Conservation (phyloP, 2,329 filamentous ascomycete species). For the Biscogniauxia mediterranea region DNA sequence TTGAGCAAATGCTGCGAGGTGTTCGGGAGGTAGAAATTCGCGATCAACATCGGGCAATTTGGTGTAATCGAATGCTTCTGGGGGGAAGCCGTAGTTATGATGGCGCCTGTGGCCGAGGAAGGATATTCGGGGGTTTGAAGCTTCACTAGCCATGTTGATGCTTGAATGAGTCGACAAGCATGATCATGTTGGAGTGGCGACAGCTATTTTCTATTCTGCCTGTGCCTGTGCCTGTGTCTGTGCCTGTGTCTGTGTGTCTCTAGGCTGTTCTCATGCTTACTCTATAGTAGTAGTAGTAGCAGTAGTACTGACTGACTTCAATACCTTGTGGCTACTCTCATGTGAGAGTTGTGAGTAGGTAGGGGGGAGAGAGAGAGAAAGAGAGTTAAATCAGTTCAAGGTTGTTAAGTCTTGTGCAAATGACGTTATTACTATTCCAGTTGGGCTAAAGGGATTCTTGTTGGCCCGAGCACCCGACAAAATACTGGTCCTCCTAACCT, state of each 20-base stretch:
- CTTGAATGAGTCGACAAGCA: slow-evolving; percentile 12
- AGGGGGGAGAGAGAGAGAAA: not conserved
- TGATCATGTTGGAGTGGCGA: slow-evolving; percentile 7
- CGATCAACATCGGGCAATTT: slow-evolving; percentile 75
- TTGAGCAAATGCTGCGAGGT: slow-evolving; percentile 75
- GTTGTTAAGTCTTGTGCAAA: not conserved
- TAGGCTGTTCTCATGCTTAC: not conserved
- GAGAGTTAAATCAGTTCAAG: not conserved
- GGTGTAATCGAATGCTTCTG: slow-evolving; percentile 65
- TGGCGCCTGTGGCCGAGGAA: slow-evolving; percentile 25
- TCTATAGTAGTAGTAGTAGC: too few relatives aligned
- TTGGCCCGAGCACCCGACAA: not conserved
- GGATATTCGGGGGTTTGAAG: slow-evolving; percentile 14
- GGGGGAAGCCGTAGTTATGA: slow-evolving; percentile 55
- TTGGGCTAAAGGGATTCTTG: not conserved
- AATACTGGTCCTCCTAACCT: too few relatives aligned
- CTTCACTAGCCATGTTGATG: not conserved
- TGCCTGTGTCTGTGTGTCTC: not conserved
- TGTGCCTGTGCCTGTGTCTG: not conserved
- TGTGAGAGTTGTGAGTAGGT: too few relatives aligned
- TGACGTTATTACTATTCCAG: not conserved
- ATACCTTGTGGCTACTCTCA: not conserved
- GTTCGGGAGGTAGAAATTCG: slow-evolving; percentile 71
- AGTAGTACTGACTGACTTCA: too few relatives aligned
- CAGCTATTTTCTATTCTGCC: not conserved